Conservation (phyloP, 768 basidiomycete species). For the Kwoniella bestiolae region DNA sequence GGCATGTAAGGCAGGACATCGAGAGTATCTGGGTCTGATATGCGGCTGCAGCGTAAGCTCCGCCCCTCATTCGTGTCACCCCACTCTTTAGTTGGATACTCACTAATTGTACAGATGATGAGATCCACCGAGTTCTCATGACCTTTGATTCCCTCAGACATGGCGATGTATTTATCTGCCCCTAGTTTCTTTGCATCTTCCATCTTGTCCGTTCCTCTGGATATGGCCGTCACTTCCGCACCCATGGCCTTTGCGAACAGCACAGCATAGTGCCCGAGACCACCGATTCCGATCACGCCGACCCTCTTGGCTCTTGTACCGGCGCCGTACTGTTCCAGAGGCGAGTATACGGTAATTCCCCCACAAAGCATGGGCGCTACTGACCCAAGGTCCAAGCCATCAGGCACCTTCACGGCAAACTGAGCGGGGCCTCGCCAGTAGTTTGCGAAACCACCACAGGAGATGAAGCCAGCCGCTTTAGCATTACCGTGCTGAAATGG, state of each 20-base stretch:
- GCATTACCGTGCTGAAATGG: too few species aligned
- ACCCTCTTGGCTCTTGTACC: constrained; percentile 48
- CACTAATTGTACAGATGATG: constrained; percentile 53
- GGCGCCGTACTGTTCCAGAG: constrained; percentile 47
- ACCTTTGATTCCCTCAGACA: constrained; percentile 53
- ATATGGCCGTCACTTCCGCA: constrained; percentile 66
- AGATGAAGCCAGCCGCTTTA: too few species aligned
- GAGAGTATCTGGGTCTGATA: background rate
- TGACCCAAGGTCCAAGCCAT: background rate
- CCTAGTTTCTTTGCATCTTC: constrained; percentile 67
- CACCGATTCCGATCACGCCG: constrained; percentile 53
- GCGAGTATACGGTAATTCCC: constrained; percentile 45
- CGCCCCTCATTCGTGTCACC: constrained; percentile 35
- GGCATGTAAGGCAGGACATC: constrained; percentile 31
- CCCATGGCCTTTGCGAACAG: constrained; percentile 62
- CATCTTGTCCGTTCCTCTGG: constrained; percentile 63
- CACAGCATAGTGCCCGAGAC: constrained; percentile 20
- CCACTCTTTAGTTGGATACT: too few species aligned
- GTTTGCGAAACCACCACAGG: too few species aligned
- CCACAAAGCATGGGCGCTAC: constrained; percentile 32
- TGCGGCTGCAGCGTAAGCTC: constrained; percentile 37
- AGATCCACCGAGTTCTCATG: constrained; percentile 55
- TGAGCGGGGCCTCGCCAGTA: background rate
- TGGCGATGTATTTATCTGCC: constrained; percentile 64
- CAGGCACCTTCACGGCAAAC: background rate